A percentile compares a stretch with the other conserved stretches of the same genome.
These are phyloP conservation scores for Exophiala oligosperma DNA, from an alignment of 2,329 filamentous ascomycete species.

Conservation along the genomic window DNA sequence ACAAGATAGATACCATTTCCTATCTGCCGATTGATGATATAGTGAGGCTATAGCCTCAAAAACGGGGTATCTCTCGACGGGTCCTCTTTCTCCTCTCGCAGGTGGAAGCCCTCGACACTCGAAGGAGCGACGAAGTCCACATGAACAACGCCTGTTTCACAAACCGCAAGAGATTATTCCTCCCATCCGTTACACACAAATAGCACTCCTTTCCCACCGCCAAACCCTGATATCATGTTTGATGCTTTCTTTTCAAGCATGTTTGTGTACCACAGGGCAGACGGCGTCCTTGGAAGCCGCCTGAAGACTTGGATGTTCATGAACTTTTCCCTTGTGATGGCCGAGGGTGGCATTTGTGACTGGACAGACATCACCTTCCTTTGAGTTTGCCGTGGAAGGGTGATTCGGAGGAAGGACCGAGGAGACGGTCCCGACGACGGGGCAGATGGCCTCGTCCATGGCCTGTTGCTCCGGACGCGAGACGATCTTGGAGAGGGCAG, in stretches of 20 bases:
- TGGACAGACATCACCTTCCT: conserved; percentile 26
- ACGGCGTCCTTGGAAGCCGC: conserved; percentile 21
- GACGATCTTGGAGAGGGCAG: conserved; percentile 27
- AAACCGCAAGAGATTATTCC: too few species aligned
- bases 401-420: conserved; percentile 29
- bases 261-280: conserved; percentile 24
- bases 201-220: too few species aligned
- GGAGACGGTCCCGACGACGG: conserved; percentile 28
- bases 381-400: conserved; percentile 22
- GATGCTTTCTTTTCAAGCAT: neutral
- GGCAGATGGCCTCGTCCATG: conserved; percentile 30
- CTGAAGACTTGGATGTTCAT: conserved; percentile 22
- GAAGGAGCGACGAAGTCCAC: too few species aligned
- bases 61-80: too few species aligned
- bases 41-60: too few species aligned
- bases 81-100: too few species aligned
- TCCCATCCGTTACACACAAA: too few species aligned
- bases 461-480: conserved; percentile 24
- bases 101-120: too few species aligned
- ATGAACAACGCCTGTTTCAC: too few species aligned
- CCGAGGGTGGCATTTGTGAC: conserved; percentile 27
- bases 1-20: too few species aligned
- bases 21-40: too few species aligned
- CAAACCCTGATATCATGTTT: too few species aligned
- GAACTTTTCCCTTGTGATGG: conserved; percentile 26